A percentile compares a stretch with the other conserved stretches of the same genome.
phyloP scores from a whole-genome alignment of 805 yeast genomes.

The Blastobotrys robertii region DNA sequence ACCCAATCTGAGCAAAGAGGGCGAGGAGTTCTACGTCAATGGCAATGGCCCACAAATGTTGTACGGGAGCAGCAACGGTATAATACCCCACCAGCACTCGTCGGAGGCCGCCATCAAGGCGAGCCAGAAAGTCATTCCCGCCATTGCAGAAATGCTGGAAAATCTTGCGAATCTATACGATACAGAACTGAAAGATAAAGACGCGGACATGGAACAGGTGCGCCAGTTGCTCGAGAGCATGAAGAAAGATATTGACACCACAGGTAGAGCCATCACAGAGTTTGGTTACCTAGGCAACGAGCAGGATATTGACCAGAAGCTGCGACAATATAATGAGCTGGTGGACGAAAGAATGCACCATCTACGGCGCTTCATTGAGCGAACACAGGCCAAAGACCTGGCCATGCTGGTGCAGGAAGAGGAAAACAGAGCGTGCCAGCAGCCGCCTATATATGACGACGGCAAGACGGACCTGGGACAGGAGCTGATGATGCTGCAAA shows the following conservation, averaged over 20 bases:
- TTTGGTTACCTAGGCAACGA: slow-evolving; percentile 26
- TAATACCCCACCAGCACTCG: slow-evolving; percentile 29
- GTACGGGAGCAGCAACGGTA: neutral
- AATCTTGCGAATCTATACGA: slow-evolving; percentile 42
- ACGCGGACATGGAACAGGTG: slow-evolving; percentile 43
- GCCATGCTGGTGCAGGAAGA: slow-evolving; percentile 51
- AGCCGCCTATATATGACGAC: slow-evolving; percentile 5
- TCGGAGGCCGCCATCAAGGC: slow-evolving; percentile 48
- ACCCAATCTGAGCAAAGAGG: too few species aligned
- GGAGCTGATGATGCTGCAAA: slow-evolving; percentile 33
- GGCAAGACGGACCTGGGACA: slow-evolving; percentile 23
- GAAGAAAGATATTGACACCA: slow-evolving; percentile 31
- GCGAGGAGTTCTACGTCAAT: too few species aligned
- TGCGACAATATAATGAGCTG: neutral
- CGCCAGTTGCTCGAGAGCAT: slow-evolving; percentile 33
- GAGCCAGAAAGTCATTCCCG: slow-evolving; percentile 35
- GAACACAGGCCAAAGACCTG: slow-evolving; percentile 52
- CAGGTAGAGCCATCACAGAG: slow-evolving; percentile 26
- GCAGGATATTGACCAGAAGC: slow-evolving; percentile 17
- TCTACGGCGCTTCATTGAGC: slow-evolving; percentile 41
- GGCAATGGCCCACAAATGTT: neutral
- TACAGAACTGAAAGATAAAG: slow-evolving; percentile 43
- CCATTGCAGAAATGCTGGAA: slow-evolving; percentile 26
- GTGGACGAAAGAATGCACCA: slow-evolving; percentile 16
- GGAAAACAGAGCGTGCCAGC: slow-evolving; percentile 26